Conservation (phyloP, 495 filamentous ascomycete species). For the Penicillium malachiteum region DNA sequence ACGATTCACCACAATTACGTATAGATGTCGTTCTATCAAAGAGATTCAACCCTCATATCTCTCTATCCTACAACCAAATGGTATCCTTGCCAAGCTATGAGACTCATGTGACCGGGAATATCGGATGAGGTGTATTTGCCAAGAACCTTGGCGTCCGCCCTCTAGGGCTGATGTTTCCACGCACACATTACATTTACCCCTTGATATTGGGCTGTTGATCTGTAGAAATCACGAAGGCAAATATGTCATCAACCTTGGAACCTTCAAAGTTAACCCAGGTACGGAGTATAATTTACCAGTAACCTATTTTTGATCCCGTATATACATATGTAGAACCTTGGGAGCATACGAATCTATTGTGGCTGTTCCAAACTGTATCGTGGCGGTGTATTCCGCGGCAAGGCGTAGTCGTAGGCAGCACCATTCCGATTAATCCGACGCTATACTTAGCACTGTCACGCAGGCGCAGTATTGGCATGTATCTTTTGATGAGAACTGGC, state of each 20-base stretch:
- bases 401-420: slow-evolving; percentile 21
- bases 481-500: background rate
- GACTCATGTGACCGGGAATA: slow-evolving; percentile 8
- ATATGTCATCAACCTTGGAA: too few species aligned
- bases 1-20: background rate
- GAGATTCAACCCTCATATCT: slow-evolving; percentile 25
- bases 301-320: background rate
- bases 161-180: slow-evolving; percentile 9
- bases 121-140: slow-evolving; percentile 15
- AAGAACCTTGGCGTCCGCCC: slow-evolving; percentile 21
- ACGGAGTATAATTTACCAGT: too few species aligned
- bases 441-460: slow-evolving; percentile 18
- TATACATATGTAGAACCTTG: background rate
- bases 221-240: too few species aligned
- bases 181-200: too few species aligned
- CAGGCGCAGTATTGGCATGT: background rate
- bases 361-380: slow-evolving; percentile 3
- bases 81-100: slow-evolving; percentile 22
- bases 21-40: slow-evolving; percentile 21
- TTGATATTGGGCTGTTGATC: too few species aligned
- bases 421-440: slow-evolving; percentile 15
- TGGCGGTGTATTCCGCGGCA: slow-evolving; percentile 13
- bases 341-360: background rate
- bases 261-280: too few species aligned
- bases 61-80: slow-evolving; percentile 19